Evolutionary conservation across 1,284 basidiomycete genomes (phyloP), one percentile per base, ranked within the genome.

Genomic region (Pseudozyma flocculosa): DNA sequence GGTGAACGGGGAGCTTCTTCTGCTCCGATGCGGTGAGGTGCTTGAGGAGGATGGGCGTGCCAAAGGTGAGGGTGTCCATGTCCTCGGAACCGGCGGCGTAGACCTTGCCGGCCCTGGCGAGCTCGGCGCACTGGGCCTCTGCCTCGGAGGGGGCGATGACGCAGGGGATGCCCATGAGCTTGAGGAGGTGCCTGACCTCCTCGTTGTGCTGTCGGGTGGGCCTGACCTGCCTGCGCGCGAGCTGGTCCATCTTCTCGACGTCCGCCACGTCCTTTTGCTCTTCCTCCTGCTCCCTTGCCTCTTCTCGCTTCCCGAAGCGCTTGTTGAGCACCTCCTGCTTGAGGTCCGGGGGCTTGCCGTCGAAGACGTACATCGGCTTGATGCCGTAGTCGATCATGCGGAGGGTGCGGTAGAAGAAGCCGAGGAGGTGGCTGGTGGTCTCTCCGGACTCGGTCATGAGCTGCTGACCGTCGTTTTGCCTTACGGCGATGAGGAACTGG

Each of bases 371-470:
- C 43, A 88, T 89, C 1, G 94, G 94, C 78, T 99, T 98, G 77
- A 98, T 92, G 4, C 95, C 95, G 69, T 95, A 92, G 80, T 99
- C 95, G n/a, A 95, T 91, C 81, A 98, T 98, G 21, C 95, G 85
- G 23, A 74, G 51, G 7, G 67, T 71, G 18, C 94, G 86, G 76
- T 97, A 97, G 81, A 98, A 98, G 80, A 97, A 90, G 0, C 94
- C 94, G 89, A 98, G 96, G 17, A 98, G 82, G 80, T 98, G 94
- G 80, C 92, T 87, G 54, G 70, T 72, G 1, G 92, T 95, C 78
- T 99, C 95, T 17, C 95, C 95, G 1, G 87, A 86, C 22, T 98
- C 94, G 72, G 95, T 96, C 78, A 90, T 95, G 67, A 99, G 85
- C 83, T 95, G 86, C 80, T 98, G 92, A 14, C 95, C 94, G 76